Base-by-base conservation (phyloP, 148 eudicot genomes). In the Vaccinium darrowii region DNA sequence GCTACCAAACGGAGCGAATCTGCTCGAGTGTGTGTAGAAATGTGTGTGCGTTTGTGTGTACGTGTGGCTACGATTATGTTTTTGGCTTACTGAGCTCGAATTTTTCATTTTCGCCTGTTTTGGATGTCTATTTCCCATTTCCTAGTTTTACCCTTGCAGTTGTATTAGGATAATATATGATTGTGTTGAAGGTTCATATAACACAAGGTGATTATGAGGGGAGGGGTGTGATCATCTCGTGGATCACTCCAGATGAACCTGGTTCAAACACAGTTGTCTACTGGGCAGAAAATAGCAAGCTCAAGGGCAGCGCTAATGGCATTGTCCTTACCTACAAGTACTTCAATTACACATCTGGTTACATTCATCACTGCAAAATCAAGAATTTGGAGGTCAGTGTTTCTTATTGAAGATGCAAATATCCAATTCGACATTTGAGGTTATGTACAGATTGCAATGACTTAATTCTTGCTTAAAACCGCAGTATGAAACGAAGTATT, bases 161-260 rank as follows among this genome's bases (percentile, higher is more conserved):
- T 43, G 47, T 43, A 43, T 43, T 43, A 43, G 47, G 47, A 0
- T 43, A 43, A 43, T 43, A 5, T 3, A 43, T 43, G 6, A 43
- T 5, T 85, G 79, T 50, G 39, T 79, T 84, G 83, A 87, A 95
- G 98, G 98, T 95, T 85, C 98, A 93, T 83, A 92, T 94, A 84
- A 93, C 96, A 67, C 98, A 93, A 92, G 98, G 98, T 50, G 94
- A 93, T 84, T 87, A 88, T 84, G 91, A 83, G 84, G 98, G 96
- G 60, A 91, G 85, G 79, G 95, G 88, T 39, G 89, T 94, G 74
- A 92, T 95, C 50, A 85, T 95, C 79, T 93, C 98, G 52, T 95
- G 98, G 96, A 88, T 90, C 76, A 95, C 98, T 39, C 91, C 92
- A 2, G 92, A 91, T 79, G 92, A 95, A 85, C 92, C 92, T 51